These are phyloP conservation scores for Hygrocybe coccinea DNA, from an alignment of 768 basidiomycete genomes.

Conservation along the genomic window DNA sequence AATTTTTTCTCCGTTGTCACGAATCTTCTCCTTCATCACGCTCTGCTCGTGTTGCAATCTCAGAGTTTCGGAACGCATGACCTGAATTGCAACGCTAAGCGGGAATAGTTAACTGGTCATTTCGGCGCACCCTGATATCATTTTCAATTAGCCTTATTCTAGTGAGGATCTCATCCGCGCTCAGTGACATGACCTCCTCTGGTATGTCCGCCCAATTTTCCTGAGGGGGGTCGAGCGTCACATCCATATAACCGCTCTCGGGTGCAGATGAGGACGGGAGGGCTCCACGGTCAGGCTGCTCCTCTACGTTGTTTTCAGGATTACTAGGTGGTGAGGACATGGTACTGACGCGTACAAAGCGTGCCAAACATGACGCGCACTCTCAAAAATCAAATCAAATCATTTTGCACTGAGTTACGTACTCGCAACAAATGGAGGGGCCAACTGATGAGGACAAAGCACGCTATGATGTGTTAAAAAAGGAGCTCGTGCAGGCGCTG, in stretches of 20 bases:
- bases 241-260: conserved; percentile 53
- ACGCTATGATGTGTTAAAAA: conserved; percentile 67
- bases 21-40: conserved; percentile 97
- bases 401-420: not conserved
- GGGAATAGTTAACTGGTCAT: not conserved
- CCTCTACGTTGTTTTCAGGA: conserved; percentile 48
- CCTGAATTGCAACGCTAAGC: conserved; percentile 43
- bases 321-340: conserved; percentile 33
- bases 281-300: conserved; percentile 41
- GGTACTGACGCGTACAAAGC: no score
- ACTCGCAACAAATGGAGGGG: conserved; percentile 38
- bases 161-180: conserved; percentile 83
- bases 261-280: conserved; percentile 15
- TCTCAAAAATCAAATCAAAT: not conserved
- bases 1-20: conserved; percentile 96
- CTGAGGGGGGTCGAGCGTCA: conserved; percentile 63
- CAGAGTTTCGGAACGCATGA: conserved; percentile 93
- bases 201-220: conserved; percentile 93
- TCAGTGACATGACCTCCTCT: conserved; percentile 71
- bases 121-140: conserved; percentile 77
- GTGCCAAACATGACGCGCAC: no score
- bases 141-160: conserved; percentile 93
- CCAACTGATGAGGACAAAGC: conserved; percentile 63
- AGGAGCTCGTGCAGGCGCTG: conserved; percentile 69
- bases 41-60: conserved; percentile 90